phyloP scores from a whole-genome alignment of 768 basidiomycete species.

The Russula abietina region DNA sequence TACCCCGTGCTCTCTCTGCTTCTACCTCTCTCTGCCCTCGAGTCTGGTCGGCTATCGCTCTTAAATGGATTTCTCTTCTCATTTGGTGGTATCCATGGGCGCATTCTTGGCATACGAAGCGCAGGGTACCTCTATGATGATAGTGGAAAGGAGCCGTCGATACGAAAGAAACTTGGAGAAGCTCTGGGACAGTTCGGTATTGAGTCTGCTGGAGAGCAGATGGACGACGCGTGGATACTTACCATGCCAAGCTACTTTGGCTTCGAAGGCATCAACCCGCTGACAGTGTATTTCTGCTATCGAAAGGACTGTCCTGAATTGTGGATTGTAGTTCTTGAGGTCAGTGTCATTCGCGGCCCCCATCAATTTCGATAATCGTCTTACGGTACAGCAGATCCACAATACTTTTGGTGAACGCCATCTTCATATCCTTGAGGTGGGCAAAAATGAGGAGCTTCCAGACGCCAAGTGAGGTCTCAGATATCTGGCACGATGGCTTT shows the following conservation, averaged over 20 bases:
- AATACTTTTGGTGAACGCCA: conserved; percentile 73
- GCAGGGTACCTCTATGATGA: conserved; percentile 28
- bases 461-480: conserved; percentile 12
- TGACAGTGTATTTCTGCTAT: conserved; percentile 66
- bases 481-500: not conserved
- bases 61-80: conserved; percentile 47
- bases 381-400: conserved; percentile 43
- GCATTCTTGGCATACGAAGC: conserved; percentile 42
- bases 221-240: conserved; percentile 62
- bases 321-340: conserved; percentile 52
- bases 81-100: conserved; percentile 42
- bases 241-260: conserved; percentile 68
- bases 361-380: not conserved
- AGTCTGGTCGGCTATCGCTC: conserved; percentile 42
- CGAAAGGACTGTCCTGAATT: conserved; percentile 29
- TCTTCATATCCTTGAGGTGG: conserved; percentile 47
- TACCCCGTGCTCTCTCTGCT: conserved; percentile 34
- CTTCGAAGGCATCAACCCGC: conserved; percentile 63
- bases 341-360: conserved; percentile 27
- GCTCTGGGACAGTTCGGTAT: conserved; percentile 34
- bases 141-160: conserved; percentile 25
- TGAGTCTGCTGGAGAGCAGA: conserved; percentile 15
- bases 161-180: conserved; percentile 39
- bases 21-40: conserved; percentile 51
- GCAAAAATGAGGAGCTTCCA: conserved; percentile 39